Base-by-base conservation (phyloP, 345 rosid species). In the Boechera stricta region DNA sequence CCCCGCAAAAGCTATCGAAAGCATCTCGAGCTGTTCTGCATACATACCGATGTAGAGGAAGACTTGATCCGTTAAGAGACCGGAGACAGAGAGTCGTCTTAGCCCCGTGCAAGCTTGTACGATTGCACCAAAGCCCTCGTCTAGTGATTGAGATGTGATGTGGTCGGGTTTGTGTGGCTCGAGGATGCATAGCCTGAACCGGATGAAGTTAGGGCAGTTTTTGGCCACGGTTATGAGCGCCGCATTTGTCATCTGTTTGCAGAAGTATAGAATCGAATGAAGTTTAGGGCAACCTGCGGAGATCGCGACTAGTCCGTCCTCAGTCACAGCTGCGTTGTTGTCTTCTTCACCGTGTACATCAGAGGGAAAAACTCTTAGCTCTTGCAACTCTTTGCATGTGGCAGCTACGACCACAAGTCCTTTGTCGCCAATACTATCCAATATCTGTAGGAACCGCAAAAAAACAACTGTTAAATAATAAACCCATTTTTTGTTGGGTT, bases 101-200 rank as follows among this genome's bases (percentile, higher is more conserved):
- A 95, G 82, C 15, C 87, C 86, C 81, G 84, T 90, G 86, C 90
- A 92, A 5, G 97, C 83, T 57, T 80, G 91, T 36, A 87, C 98
- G 9, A 95, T 87, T 9, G 97, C 99, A 77, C 99, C 98, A 73
- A 92, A 95, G 75, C 99, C 99, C 82, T 95, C 96, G 69, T 95
- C 99, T 77, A 95, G 69, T 2, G 98, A 88, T 79, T 81, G 89
- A 71, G 35, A 52, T 61, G 97, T 95, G 60, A 74, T 85, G 67
- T 89, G 84, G 69, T 95, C 99, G 0, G 96, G 88, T 81, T 85
- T 91, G 66, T 6, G 61, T 21, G 94, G 97, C 72, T 92, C 94
- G 0, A 95, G 89, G 64, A 86, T 88, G 86, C 91, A 86, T 75
- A 95, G 77, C 75, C 99, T 83, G 84, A 95, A 95, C 67, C 93